Conservation (phyloP, 352 stramenopile species). For the Phytophthora syringae region DNA sequence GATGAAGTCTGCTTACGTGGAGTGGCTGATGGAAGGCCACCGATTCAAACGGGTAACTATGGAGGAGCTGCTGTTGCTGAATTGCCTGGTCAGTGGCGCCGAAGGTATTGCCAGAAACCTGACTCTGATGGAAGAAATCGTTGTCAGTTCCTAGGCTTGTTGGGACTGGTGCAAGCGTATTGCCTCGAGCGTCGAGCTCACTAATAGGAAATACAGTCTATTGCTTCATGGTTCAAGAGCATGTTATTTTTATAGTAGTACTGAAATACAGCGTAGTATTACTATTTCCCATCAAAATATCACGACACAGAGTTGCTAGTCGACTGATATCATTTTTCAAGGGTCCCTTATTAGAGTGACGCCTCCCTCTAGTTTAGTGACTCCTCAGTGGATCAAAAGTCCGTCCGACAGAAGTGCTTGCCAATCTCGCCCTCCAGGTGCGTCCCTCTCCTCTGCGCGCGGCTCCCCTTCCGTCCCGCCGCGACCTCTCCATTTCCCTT, state of each 20-base stretch:
- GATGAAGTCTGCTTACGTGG: slow-evolving; percentile 82
- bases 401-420: not conserved
- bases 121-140: slow-evolving; percentile 78
- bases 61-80: slow-evolving; percentile 83
- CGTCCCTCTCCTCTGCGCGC: not conserved
- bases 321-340: too few relatives aligned
- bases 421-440: not conserved
- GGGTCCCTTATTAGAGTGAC: too few relatives aligned
- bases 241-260: too few relatives aligned
- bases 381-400: too few relatives aligned
- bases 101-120: slow-evolving; percentile 78
- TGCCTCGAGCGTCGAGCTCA: not conserved
- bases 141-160: slow-evolving; percentile 56
- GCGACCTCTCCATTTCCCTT: not conserved
- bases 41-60: slow-evolving; percentile 81
- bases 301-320: too few relatives aligned
- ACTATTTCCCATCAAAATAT: too few relatives aligned
- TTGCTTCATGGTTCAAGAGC: too few relatives aligned
- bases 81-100: slow-evolving; percentile 84
- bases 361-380: too few relatives aligned
- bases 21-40: slow-evolving; percentile 80
- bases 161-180: not conserved
- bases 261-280: too few relatives aligned
- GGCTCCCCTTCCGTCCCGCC: not conserved
- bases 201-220: slow-evolving; percentile 8